Conservation (phyloP, 164 flowering plant genomes). For the Vitis riparia region DNA sequence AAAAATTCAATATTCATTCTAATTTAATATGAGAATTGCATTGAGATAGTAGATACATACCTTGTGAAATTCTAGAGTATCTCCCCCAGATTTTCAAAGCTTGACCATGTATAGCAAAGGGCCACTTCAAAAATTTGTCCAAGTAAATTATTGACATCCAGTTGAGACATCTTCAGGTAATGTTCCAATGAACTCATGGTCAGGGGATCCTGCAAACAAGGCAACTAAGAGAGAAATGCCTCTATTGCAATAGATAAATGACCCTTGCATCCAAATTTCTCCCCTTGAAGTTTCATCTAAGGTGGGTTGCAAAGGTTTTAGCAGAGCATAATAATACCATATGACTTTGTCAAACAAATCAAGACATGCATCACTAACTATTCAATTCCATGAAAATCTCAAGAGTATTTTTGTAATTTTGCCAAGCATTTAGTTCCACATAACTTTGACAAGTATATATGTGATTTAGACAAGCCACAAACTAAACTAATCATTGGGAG, state of each 20-base stretch:
- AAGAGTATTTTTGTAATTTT: no score
- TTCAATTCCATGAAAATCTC: no score
- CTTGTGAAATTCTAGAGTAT: conserved; percentile 97
- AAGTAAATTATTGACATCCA: background rate
- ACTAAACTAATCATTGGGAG: no score
- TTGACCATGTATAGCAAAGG: conserved; percentile 95
- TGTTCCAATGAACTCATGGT: background rate
- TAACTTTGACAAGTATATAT: no score
- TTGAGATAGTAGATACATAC: conserved; percentile 30
- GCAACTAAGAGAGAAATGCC: conserved; percentile 36
- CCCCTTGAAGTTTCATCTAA: conserved; percentile 90
- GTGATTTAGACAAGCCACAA: no score
- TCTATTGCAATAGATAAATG: conserved; percentile 89
- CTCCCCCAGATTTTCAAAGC: conserved; percentile 91
- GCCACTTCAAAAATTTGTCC: conserved; percentile 85
- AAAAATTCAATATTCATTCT: background rate
- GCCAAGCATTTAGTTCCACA: no score
- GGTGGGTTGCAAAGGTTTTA: conserved; percentile 9
- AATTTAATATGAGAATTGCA: background rate
- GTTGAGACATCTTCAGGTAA: background rate
- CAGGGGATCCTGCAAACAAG: background rate
- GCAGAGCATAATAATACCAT: background rate
- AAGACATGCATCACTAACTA: no score
- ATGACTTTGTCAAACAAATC: background rate
- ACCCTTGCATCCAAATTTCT: conserved; percentile 92